These are phyloP conservation scores for Aureobasidium sp. DNA, from an alignment of 2,329 filamentous ascomycete genomes.

Conservation along the genomic window DNA sequence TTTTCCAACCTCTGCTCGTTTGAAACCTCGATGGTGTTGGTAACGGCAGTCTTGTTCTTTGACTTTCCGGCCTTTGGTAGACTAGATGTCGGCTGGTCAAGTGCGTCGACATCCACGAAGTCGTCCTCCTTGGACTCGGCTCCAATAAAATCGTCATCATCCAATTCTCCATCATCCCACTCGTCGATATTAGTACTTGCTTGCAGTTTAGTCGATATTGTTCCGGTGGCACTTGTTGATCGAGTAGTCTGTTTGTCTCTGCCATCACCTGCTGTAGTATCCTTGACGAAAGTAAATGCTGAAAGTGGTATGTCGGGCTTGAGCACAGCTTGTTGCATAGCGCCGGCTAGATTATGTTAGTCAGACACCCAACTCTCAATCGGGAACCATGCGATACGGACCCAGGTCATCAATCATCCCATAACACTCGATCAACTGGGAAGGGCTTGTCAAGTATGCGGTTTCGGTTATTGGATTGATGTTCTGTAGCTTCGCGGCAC, in stretches of 20 bases:
- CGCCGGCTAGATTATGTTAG: slow-evolving; percentile 42
- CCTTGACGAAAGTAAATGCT: slow-evolving; percentile 35
- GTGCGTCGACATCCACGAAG: slow-evolving; percentile 49
- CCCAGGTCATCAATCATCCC: slow-evolving; percentile 82
- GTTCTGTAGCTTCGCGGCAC: slow-evolving; percentile 57
- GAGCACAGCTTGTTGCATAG: slow-evolving; percentile 46
- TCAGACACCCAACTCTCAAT: neutral
- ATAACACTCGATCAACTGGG: slow-evolving; percentile 58
- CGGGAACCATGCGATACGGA: slow-evolving; percentile 25
- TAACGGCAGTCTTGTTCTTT: neutral
- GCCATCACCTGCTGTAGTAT: slow-evolving; percentile 41
- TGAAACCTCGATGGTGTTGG: neutral
- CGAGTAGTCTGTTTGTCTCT: slow-evolving; percentile 33
- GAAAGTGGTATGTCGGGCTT: slow-evolving; percentile 43
- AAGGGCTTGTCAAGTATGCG: slow-evolving; percentile 47
- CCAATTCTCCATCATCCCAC: slow-evolving; percentile 47
- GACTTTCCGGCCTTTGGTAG: neutral
- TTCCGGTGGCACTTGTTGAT: slow-evolving; percentile 23
- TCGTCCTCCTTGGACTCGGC: slow-evolving; percentile 33
- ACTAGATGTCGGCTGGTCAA: slow-evolving; percentile 26
- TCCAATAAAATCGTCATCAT: slow-evolving; percentile 47
- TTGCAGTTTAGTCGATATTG: neutral
- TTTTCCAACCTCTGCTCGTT: slow-evolving; percentile 44
- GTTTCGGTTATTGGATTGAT: slow-evolving; percentile 55
- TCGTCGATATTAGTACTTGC: slow-evolving; percentile 29